Evolutionary conservation across 1,284 basidiomycete species (phyloP).

Genomic region (Ganoderma boninense): DNA sequence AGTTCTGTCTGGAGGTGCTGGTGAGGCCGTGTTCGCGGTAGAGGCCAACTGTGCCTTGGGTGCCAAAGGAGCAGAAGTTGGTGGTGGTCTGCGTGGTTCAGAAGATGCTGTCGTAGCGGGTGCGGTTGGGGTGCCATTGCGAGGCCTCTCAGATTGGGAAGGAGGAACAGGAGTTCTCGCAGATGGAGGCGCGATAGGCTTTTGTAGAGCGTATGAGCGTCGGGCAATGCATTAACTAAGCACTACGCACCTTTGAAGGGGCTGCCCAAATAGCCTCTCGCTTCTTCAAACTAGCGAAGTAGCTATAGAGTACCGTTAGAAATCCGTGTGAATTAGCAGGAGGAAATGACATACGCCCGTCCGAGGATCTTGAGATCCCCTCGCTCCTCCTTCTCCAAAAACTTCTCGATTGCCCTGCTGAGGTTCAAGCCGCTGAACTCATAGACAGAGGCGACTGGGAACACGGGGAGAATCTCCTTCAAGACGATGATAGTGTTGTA

Average conservation of each 20-base stretch:
- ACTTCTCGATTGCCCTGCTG: conserved; percentile 69
- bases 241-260: conserved; percentile 38
- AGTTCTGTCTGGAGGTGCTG: conserved; percentile 21
- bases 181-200: conserved; percentile 42
- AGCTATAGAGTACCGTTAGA: conserved; percentile 48
- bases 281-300: conserved; percentile 76
- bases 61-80: conserved; percentile 58
- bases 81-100: conserved; percentile 43
- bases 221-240: conserved; percentile 33
- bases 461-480: conserved; percentile 88
- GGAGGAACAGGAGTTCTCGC: conserved; percentile 45
- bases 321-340: neutral
- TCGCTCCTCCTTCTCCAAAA: conserved; percentile 78
- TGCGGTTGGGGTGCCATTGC: conserved; percentile 47
- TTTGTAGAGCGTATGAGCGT: conserved; percentile 39
- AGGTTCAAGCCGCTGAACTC: conserved; percentile 65
- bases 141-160: conserved; percentile 49
- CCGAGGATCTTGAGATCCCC: conserved; percentile 87
- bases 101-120: conserved; percentile 26
- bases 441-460: conserved; percentile 74
- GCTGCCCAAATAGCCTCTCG: conserved; percentile 67
- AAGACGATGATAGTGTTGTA: conserved; percentile 92
- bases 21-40: conserved; percentile 34
- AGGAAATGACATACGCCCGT: conserved; percentile 63
- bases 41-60: conserved; percentile 58